These are phyloP conservation scores for Acarospora socialis DNA, from an alignment of 2,329 filamentous ascomycete species.

Conservation along the genomic window DNA sequence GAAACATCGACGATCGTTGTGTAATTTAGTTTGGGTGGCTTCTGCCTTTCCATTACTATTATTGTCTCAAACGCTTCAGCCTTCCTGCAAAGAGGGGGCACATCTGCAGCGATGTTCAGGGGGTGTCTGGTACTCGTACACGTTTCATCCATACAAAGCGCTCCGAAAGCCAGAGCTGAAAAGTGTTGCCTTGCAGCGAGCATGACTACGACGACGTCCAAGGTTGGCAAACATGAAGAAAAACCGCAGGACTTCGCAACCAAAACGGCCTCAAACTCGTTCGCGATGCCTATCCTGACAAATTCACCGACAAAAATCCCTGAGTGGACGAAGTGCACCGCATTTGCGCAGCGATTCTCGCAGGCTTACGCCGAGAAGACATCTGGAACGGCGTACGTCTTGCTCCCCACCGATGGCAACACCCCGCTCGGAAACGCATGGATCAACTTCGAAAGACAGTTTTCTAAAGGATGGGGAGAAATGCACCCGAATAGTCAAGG, in stretches of 20 bases:
- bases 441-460: constrained; percentile 1
- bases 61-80: no score
- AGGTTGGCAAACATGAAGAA: constrained; percentile 2
- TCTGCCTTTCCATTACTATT: no score
- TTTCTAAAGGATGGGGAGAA: not conserved
- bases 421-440: not conserved
- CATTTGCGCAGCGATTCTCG: not conserved
- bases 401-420: constrained; percentile 1
- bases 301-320: constrained; percentile 1
- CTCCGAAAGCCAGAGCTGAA: no score
- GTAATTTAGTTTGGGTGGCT: no score
- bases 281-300: no score
- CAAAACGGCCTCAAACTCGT: not conserved
- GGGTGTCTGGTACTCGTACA: no score
- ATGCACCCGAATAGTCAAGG: constrained; percentile 1
- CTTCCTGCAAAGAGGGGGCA: no score
- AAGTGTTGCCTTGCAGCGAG: no score
- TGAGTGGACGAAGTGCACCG: not conserved
- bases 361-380: constrained; percentile 4
- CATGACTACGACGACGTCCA: no score
- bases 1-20: no score
- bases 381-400: constrained; percentile 1
- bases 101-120: no score
- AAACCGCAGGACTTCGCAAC: constrained; percentile 2
- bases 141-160: no score